Evolutionary conservation across 108 stramenopile species (phyloP).

Genomic region (Cyclostephanos tholiformis): DNA sequence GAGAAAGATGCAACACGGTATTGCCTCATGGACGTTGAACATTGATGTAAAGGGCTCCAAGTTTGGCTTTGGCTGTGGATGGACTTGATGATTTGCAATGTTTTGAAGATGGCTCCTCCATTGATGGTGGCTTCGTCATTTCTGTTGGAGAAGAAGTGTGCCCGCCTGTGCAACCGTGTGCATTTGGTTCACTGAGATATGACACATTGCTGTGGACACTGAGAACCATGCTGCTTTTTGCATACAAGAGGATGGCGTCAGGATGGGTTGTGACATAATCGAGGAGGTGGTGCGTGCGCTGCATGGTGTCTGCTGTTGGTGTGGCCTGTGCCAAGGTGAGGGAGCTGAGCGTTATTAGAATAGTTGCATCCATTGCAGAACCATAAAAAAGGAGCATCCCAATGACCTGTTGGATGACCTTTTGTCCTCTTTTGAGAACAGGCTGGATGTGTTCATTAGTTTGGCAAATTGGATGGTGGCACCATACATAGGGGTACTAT

Average conservation of each 20-base stretch:
- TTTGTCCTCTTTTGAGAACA: conserved; percentile 12
- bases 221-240: conserved; percentile 45
- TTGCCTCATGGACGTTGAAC: no score
- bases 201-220: conserved; percentile 31
- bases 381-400: conserved; percentile 49
- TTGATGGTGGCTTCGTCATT: not conserved
- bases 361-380: conserved; percentile 41
- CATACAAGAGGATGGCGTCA: conserved; percentile 37
- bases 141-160: conserved; percentile 8
- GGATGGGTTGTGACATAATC: conserved; percentile 51
- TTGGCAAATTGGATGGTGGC: not conserved
- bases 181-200: conserved; percentile 43
- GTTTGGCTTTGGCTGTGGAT: no score
- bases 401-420: conserved; percentile 40
- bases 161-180: conserved; percentile 44
- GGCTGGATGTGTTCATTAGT: conserved; percentile 13
- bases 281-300: conserved; percentile 30
- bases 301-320: conserved; percentile 12
- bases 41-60: no score
- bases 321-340: conserved; percentile 33
- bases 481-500: no score
- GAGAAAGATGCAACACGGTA: no score
- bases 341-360: conserved; percentile 24
- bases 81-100: no score
- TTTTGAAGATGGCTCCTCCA: no score